phyloP scores from a whole-genome alignment of 1,284 basidiomycete species.

The Cutaneotrichosporon dermatis region DNA sequence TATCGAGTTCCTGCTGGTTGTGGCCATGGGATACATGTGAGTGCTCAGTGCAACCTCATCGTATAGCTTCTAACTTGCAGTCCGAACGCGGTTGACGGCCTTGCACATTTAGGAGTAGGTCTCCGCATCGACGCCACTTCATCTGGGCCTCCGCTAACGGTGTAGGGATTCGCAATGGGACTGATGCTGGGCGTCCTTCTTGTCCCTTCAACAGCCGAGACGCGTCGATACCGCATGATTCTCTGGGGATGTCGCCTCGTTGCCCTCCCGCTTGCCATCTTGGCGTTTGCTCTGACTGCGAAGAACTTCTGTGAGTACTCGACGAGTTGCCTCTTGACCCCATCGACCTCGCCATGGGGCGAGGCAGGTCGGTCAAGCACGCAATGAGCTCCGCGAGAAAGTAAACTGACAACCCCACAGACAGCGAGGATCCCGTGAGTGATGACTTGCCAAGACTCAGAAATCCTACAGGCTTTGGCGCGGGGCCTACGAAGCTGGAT shows the following conservation, averaged over 20 bases:
- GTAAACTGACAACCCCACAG: constrained; percentile 14
- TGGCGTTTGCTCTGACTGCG: constrained; percentile 75
- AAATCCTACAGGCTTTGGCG: too few relatives aligned
- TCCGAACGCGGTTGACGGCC: constrained; percentile 31
- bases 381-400: too few relatives aligned
- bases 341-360: too few relatives aligned
- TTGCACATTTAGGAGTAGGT: constrained; percentile 52
- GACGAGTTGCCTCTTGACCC: too few relatives aligned
- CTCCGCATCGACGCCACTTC: constrained; percentile 5
- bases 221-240: constrained; percentile 66
- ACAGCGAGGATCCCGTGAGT: constrained; percentile 37
- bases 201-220: constrained; percentile 78
- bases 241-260: constrained; percentile 69
- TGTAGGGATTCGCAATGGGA: constrained; percentile 58
- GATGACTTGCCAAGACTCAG: too few relatives aligned
- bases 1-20: constrained; percentile 75
- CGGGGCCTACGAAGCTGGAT: too few relatives aligned
- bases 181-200: constrained; percentile 70
- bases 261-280: constrained; percentile 67
- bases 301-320: constrained; percentile 69
- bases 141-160: not conserved
- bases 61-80: constrained; percentile 25
- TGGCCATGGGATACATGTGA: constrained; percentile 75
- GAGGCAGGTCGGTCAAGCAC: too few relatives aligned
- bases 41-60: constrained; percentile 4